Base-by-base conservation (phyloP, 441 rosid species). In the Pelargonium citronellum region DNA sequence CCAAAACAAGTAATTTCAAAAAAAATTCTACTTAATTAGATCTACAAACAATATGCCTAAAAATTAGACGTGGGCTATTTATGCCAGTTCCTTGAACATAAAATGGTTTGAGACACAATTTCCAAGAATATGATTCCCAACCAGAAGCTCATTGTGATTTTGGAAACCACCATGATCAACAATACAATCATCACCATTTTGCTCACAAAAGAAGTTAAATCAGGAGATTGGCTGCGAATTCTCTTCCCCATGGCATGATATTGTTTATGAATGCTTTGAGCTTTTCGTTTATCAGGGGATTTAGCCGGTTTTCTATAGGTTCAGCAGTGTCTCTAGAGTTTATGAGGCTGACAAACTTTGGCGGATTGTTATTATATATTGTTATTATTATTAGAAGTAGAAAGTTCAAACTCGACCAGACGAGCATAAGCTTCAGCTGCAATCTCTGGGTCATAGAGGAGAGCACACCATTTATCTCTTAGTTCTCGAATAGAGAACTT, bases 391-490 rank as follows among this genome's bases (percentile, higher is more conserved):
- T n/a, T n/a, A n/a, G 77, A 49, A 70, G 73, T 57, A 57, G 80
- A 74, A 71, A 69, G 69, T 73, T 81, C 83, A 24, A 73, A 68
- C 72, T 82, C 82, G 20, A 69, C 34, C 83, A 84, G 75, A 5
- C 77, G 78, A 67, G 78, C 73, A 15, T 88, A 77, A 67, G 89
- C 87, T 63, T 76, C 74, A 13, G 74, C 82, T 61, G 85, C 80
- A 68, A 85, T 77, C 44, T 67, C 58, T 13, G 86, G 84, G 37
- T 84, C 80, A 79, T 85, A 87, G 47, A 85, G 91, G 44, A 87
- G 86, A 68, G 83, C 78, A 73, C 69, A 71, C 91, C 91, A 87
- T 55, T 86, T 86, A n/a, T 87, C 78, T 67, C 66, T 75, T 46
- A 87, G 69, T 69, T 87, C 88, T 6, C 39, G 66, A 20, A 87